A percentile compares a stretch with the other conserved stretches of the same genome.
Evolutionary conservation across 2,329 filamentous ascomycete genomes (phyloP).

Genomic region (Lasiodiplodia hormozganensis): DNA sequence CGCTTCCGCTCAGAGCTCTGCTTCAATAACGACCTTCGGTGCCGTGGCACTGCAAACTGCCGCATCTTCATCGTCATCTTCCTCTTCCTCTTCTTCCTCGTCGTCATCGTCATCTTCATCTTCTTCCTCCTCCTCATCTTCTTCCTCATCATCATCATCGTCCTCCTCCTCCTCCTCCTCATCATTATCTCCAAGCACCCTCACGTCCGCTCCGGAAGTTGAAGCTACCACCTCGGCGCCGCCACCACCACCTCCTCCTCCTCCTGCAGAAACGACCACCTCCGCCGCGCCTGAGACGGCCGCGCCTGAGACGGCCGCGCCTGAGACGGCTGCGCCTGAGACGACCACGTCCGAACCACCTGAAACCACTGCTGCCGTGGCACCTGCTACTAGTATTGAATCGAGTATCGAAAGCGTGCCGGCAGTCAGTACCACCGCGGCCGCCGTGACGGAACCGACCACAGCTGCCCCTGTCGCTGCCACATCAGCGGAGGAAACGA

Average conservation of each 20-base stretch:
- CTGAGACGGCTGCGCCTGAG: neutral
- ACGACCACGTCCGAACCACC: neutral
- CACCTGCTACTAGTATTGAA: neutral
- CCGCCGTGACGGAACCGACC: neutral
- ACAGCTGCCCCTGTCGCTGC: neutral
- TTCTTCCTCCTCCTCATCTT: neutral
- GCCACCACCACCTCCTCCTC: neutral
- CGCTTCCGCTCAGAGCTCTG: slow-evolving; percentile 1
- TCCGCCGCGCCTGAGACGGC: neutral
- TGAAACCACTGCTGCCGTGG: slow-evolving; percentile 5
- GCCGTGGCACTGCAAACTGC: slow-evolving; percentile 4
- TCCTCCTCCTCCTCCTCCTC: slow-evolving; percentile 1
- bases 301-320: neutral
- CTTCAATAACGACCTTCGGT: slow-evolving; percentile 23
- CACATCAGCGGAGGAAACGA: slow-evolving; percentile 7
- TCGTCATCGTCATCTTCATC: slow-evolving; percentile 1
- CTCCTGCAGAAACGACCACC: neutral
- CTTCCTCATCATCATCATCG: neutral
- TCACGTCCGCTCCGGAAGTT: neutral
- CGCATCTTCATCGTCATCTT: slow-evolving; percentile 2
- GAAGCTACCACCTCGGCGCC: slow-evolving; percentile 10
- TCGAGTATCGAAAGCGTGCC: neutral
- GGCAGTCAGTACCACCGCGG: neutral
- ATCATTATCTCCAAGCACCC: neutral
- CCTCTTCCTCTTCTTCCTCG: neutral